A percentile compares a stretch with the other conserved stretches of the same genome.
phyloP scores from a whole-genome alignment of 352 stramenopile genomes.

The Thraustochytrium striatum region DNA sequence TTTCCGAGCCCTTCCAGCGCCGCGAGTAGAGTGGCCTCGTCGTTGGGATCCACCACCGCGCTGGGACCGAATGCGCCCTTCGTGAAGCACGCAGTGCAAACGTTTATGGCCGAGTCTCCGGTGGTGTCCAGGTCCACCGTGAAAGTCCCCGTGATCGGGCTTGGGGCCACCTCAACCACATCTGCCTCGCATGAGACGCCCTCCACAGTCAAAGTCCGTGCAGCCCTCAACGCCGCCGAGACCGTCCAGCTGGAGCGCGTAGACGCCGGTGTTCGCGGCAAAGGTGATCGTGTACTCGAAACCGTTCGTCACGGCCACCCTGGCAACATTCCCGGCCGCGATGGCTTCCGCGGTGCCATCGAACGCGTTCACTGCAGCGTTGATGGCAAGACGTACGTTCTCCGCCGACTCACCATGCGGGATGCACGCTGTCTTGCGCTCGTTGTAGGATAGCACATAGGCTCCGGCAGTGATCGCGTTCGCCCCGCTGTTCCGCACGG shows the following conservation, averaged over 20 bases:
- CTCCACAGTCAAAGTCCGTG: constrained; percentile 2
- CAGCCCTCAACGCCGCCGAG: not conserved
- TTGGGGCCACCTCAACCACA: not conserved
- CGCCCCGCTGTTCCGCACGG: not conserved
- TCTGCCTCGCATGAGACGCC: not conserved
- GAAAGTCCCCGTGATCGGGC: not conserved
- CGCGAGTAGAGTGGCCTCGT: not conserved
- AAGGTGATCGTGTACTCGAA: constrained; percentile 13
- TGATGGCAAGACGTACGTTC: not conserved
- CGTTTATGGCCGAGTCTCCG: not conserved
- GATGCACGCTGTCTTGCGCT: constrained; percentile 11
- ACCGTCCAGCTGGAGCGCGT: constrained; percentile 9
- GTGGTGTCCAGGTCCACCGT: not conserved
- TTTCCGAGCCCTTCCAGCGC: constrained; percentile 11
- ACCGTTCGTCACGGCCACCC: not conserved
- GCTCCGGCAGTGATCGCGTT: not conserved
- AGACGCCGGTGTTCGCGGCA: not conserved
- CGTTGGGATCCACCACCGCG: not conserved
- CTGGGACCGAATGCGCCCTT: not conserved
- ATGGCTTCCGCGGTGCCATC: not conserved
- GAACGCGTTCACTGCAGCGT: constrained; percentile 8
- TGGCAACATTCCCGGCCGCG: not conserved
- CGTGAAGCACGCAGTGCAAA: constrained; percentile 11
- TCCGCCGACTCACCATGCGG: not conserved
- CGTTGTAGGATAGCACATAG: constrained; percentile 43